Base-by-base conservation (phyloP, 768 basidiomycete genomes). In the Boletales sp. region DNA sequence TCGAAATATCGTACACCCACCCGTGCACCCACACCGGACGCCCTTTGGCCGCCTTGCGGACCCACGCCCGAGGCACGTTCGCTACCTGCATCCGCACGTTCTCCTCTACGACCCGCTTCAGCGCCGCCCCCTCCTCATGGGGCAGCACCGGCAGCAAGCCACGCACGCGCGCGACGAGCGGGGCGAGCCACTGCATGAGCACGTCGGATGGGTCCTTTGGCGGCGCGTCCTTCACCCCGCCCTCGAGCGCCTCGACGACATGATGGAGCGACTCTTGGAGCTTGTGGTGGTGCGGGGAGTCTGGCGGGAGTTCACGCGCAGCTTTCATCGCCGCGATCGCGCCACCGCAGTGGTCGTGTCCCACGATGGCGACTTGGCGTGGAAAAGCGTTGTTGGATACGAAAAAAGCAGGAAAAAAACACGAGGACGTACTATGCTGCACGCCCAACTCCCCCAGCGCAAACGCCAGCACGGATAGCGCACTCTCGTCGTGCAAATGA, bases 291-390 rank as follows among this genome's bases (percentile, higher is more conserved):
- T 14, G 53, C 35, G 55, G 35, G 27, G 21, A 4, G 14, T 34
- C 2, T 9, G 37, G 17, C 21, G 19, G 53, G 38, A 37, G 38
- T 10, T 59, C 31, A 13, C 0, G 4, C 2, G 58, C 55, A 31
- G 40, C 46, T 1, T 44, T 45, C 50, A 63, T 19, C 15, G 63
- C 64, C 3, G 83, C 79, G 5, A 73, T 65, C 19, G 78, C 85
- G 44, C 90, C 91, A 52, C 90, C 92, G 62, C 92, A 94, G 51
- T 82, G 74, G 18, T 83, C 82, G 68, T 94, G 92, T 12, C 90
- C 91, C 42, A 87, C 88, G 59, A 94, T 72, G 58, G 84, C 74
- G 53, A 94, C 89, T 90, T 21, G 21, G 55, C 43, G 8, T 54
- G 18, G 32, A 51, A 18, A 47, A 43, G n/a, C n/a, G n/a, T 53